Evolutionary conservation across 176 grass and related monocot species (phyloP).

Genomic region (Lolium multiflorum): DNA sequence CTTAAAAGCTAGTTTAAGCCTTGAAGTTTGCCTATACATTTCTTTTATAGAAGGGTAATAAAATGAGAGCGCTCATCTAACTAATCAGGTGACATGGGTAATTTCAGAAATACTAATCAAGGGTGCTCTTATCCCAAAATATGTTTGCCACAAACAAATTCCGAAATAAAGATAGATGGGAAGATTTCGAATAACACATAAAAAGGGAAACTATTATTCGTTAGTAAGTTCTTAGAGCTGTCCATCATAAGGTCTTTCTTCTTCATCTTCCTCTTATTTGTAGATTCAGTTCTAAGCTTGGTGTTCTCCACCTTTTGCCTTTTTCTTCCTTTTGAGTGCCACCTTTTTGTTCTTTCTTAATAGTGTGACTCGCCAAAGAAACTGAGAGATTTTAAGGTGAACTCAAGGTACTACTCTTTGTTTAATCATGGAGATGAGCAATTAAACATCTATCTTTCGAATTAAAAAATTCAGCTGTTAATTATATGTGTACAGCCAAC

Average conservation of each 20-base stretch:
- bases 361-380: no score
- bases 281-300: neutral
- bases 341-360: conserved; percentile 1
- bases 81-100: no score
- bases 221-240: neutral
- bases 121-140: neutral
- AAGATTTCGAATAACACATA: neutral
- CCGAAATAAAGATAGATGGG: neutral
- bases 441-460: no score
- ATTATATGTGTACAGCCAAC: no score
- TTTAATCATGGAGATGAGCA: no score
- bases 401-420: no score
- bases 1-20: no score
- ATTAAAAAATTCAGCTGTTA: no score
- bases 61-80: no score
- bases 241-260: neutral
- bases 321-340: neutral
- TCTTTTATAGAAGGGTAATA: no score
- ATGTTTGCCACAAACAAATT: neutral
- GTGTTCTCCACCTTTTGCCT: neutral
- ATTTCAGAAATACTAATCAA: neutral
- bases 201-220: neutral
- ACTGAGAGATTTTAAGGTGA: no score
- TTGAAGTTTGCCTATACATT: no score
- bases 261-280: neutral